A percentile compares a stretch with the other conserved stretches of the same genome.
Evolutionary conservation across 306 rosid genomes (phyloP).

Genomic region (Cicer cuneatum): DNA sequence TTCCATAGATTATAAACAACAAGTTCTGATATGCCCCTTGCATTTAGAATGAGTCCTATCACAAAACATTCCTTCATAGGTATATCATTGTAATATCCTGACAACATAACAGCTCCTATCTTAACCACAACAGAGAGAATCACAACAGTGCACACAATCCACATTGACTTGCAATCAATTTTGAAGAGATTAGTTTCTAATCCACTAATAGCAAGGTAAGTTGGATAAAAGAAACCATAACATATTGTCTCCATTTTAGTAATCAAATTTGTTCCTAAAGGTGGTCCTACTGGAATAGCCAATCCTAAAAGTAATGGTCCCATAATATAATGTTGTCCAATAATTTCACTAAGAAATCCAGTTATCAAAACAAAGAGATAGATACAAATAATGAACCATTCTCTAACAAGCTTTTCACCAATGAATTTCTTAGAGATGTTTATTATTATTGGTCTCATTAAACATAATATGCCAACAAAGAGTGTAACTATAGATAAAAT

Average conservation of each 20-base stretch:
- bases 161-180: conserved; percentile 4
- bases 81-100: conserved; percentile 48
- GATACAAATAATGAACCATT: conserved; percentile 36
- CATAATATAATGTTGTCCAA: conserved; percentile 64
- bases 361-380: conserved; percentile 45
- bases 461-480: background rate
- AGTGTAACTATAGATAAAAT: conserved; percentile 34
- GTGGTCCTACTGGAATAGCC: conserved; percentile 67
- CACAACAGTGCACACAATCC: conserved; percentile 44
- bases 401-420: conserved; percentile 40
- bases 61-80: conserved; percentile 51
- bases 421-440: conserved; percentile 38
- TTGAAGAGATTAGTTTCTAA: conserved; percentile 55
- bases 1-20: conserved; percentile 55
- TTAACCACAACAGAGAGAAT: conserved; percentile 43
- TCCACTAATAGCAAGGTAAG: conserved; percentile 63
- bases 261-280: conserved; percentile 61
- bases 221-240: conserved; percentile 59
- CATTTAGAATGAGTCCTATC: conserved; percentile 65
- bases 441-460: conserved; percentile 45
- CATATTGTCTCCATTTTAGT: conserved; percentile 51
- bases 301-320: conserved; percentile 71
- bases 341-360: conserved; percentile 52
- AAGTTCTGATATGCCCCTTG: conserved; percentile 67
- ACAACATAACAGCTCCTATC: conserved; percentile 57